Conservation (phyloP, 805 yeast species). For the Candida ovalis region DNA sequence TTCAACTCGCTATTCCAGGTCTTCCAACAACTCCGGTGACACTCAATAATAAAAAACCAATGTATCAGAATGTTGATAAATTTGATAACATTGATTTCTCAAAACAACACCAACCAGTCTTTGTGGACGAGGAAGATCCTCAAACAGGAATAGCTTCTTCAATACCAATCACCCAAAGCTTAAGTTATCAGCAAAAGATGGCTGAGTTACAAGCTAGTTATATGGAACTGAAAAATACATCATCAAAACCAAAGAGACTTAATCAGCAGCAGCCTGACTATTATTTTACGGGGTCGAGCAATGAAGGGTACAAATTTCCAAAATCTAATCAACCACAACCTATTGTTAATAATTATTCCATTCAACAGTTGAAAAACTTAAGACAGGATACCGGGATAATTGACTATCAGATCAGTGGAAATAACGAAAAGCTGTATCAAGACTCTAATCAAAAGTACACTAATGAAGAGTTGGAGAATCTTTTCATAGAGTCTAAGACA, state of each 20-base stretch:
- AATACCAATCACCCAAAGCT: not conserved
- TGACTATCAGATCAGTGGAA: conserved; percentile 3
- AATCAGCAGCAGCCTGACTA: conserved; percentile 34
- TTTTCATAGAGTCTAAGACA: not conserved
- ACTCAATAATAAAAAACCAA: conserved; percentile 27
- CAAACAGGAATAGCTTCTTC: not conserved
- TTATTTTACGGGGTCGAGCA: conserved; percentile 42
- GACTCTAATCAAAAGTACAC: not conserved
- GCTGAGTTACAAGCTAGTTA: not conserved
- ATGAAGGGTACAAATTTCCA: conserved; percentile 57
- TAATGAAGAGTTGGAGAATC: conserved; percentile 6
- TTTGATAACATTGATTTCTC: conserved; percentile 28
- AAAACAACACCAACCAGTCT: conserved; percentile 8
- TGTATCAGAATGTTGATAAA: conserved; percentile 34
- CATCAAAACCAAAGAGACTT: conserved; percentile 2
- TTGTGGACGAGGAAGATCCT: not conserved
- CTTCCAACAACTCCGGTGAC: conserved; percentile 24
- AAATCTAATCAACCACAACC: conserved; percentile 31
- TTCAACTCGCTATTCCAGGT: conserved; percentile 58
- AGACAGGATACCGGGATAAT: conserved; percentile 13
- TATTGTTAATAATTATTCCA: conserved; percentile 32
- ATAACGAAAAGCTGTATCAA: not conserved
- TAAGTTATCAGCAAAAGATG: conserved; percentile 7
- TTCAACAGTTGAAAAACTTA: conserved; percentile 37
- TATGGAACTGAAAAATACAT: not conserved